Percentiles rank a stretch among this genome's conserved stretches.
Evolutionary conservation across 768 basidiomycete genomes (phyloP).

Genomic region (Rhizopogon vinicolor): DNA sequence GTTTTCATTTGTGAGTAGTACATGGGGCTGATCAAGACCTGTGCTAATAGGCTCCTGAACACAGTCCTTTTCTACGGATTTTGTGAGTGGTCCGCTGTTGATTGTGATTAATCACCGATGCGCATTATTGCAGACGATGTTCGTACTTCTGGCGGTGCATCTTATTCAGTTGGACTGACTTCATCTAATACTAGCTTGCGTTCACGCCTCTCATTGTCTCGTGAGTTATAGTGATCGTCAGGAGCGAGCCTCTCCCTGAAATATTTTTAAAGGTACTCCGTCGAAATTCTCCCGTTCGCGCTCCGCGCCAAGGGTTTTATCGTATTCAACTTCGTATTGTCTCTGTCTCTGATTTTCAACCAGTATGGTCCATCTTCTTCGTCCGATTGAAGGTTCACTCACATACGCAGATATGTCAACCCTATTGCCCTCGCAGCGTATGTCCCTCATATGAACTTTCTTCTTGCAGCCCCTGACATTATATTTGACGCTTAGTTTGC

Average conservation of each 20-base stretch:
- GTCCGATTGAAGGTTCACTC: conserved; percentile 15
- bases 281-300: conserved; percentile 39
- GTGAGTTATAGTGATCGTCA: conserved; percentile 12
- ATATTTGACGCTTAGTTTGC: conserved; percentile 15
- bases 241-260: neutral
- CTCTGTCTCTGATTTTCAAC: conserved; percentile 39
- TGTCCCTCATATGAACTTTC: neutral
- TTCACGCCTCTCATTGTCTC: conserved; percentile 38
- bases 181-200: conserved; percentile 20
- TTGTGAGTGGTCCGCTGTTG: conserved; percentile 18
- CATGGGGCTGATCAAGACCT: no score
- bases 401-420: conserved; percentile 26
- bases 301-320: conserved; percentile 36
- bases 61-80: conserved; percentile 35
- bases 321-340: conserved; percentile 34
- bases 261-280: conserved; percentile 24
- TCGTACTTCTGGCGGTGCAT: conserved; percentile 1
- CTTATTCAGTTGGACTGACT: neutral
- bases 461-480: neutral
- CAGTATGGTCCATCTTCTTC: conserved; percentile 26
- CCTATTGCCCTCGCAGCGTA: conserved; percentile 29
- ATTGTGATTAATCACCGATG: neutral
- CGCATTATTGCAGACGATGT: conserved; percentile 24
- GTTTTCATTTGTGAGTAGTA: conserved; percentile 37
- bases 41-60: neutral